These are phyloP conservation scores for Euptelea pleiosperma DNA, from an alignment of 164 flowering plant genomes.

Conservation along the genomic window DNA sequence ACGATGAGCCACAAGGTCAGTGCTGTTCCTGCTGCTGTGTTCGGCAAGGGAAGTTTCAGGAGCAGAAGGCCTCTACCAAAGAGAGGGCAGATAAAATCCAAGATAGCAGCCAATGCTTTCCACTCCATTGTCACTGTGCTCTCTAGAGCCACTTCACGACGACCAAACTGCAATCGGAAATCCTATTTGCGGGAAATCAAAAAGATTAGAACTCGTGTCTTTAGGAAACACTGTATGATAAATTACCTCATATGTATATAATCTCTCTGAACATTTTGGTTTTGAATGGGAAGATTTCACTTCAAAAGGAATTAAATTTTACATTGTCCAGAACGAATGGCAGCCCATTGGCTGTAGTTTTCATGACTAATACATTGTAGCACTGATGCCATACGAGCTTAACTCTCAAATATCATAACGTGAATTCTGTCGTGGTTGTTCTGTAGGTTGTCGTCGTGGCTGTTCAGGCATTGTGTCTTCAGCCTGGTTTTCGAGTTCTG, in stretches of 20 bases:
- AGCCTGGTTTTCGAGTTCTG: slow-evolving; percentile 42
- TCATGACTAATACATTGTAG: too few species aligned
- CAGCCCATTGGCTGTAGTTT: too few species aligned
- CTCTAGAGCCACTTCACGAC: slow-evolving; percentile 31
- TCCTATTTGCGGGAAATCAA: slow-evolving; percentile 11
- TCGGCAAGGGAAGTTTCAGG: slow-evolving; percentile 9
- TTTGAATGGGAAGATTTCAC: background rate
- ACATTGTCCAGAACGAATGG: too few species aligned
- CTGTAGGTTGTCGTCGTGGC: slow-evolving; percentile 17
- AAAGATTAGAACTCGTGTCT: slow-evolving; percentile 6
- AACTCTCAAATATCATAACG: too few species aligned
- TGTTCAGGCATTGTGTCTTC: slow-evolving; percentile 26
- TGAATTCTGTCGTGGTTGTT: too few species aligned
- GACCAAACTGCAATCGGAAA: slow-evolving; percentile 3
- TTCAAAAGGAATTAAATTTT: background rate
- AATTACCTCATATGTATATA: background rate
- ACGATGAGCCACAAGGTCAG: slow-evolving; percentile 37
- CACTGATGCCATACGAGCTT: too few species aligned
- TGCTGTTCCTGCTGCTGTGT: slow-evolving; percentile 19
- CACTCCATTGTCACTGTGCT: slow-evolving; percentile 39
- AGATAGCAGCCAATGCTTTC: slow-evolving; percentile 49
- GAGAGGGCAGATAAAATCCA: slow-evolving; percentile 58
- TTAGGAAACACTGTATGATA: slow-evolving; percentile 5
- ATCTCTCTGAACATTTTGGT: slow-evolving; percentile 2
- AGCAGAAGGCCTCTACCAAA: slow-evolving; percentile 36